Evolutionary conservation across 2,329 filamentous ascomycete genomes (phyloP).

Genomic region (Didymella exigua): DNA sequence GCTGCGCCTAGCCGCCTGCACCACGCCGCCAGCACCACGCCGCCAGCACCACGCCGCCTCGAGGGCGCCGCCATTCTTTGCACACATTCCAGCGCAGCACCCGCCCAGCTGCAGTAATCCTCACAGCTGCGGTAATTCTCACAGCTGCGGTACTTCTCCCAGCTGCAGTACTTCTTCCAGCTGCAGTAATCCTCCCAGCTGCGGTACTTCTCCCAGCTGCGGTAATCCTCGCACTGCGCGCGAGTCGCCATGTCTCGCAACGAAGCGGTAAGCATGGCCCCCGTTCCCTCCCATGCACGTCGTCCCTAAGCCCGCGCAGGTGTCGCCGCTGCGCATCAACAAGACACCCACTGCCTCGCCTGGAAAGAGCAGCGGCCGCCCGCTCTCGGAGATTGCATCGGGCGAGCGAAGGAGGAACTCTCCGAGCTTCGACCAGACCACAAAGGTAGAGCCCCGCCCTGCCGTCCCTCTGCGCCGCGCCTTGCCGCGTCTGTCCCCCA

Average conservation of each 20-base stretch:
- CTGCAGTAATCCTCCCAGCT: too few species aligned
- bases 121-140: too few species aligned
- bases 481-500: background rate
- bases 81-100: background rate
- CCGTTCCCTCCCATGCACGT: background rate
- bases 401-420: constrained; percentile 89
- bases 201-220: too few species aligned
- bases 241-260: constrained; percentile 46
- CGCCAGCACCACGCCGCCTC: constrained; percentile 12
- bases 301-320: constrained; percentile 52
- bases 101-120: too few species aligned
- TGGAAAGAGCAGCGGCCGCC: constrained; percentile 64
- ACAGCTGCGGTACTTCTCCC: too few species aligned
- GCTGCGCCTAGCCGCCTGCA: constrained; percentile 1
- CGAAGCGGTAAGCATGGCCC: constrained; percentile 47
- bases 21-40: constrained; percentile 11
- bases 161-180: too few species aligned
- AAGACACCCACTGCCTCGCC: constrained; percentile 70
- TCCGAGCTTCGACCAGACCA: constrained; percentile 80
- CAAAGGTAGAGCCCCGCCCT: constrained; percentile 62
- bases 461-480: background rate
- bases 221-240: background rate
- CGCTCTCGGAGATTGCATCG: constrained; percentile 87
- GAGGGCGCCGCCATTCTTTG: constrained; percentile 14
- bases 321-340: constrained; percentile 79